Percentiles rank a stretch among this genome's conserved stretches.
phyloP scores from a whole-genome alignment of 306 rosid species.

The Alnus rubra region DNA sequence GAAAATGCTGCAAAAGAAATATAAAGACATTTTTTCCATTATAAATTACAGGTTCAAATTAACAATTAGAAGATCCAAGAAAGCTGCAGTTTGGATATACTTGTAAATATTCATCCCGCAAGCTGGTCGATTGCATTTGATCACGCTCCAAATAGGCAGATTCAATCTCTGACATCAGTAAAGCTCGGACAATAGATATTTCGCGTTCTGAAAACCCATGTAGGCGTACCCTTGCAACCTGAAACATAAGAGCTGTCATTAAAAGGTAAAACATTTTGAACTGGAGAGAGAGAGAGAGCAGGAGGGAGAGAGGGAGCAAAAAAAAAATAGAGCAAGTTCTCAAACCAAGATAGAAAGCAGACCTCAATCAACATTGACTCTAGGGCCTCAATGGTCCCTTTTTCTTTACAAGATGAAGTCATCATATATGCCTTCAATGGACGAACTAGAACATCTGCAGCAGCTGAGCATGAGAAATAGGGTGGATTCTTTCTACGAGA shows the following conservation, averaged over 20 bases:
- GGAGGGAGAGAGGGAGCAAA: slow-evolving; percentile 9
- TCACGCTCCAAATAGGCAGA: slow-evolving; percentile 97
- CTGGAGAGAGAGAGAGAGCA: slow-evolving; percentile 3
- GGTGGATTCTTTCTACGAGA: slow-evolving; percentile 96
- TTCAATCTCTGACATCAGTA: slow-evolving; percentile 90
- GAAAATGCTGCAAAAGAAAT: slow-evolving; percentile 77
- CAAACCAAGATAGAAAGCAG: slow-evolving; percentile 29
- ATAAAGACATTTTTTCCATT: slow-evolving; percentile 15
- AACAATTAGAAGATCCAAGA: slow-evolving; percentile 12
- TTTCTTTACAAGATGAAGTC: slow-evolving; percentile 80
- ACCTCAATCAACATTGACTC: slow-evolving; percentile 94
- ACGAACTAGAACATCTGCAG: slow-evolving; percentile 79
- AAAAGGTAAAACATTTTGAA: slow-evolving; percentile 10
- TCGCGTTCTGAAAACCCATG: slow-evolving; percentile 96
- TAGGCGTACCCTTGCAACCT: slow-evolving; percentile 88
- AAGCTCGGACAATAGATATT: slow-evolving; percentile 72
- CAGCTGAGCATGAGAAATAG: slow-evolving; percentile 85
- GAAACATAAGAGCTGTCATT: slow-evolving; percentile 37
- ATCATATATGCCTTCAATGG: slow-evolving; percentile 89
- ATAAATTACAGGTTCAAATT: slow-evolving; percentile 17
- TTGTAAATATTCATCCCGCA: slow-evolving; percentile 89
- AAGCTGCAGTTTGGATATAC: slow-evolving; percentile 38
- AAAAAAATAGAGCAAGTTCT: slow-evolving; percentile 15
- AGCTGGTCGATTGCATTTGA: slow-evolving; percentile 91
- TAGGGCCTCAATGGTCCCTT: slow-evolving; percentile 76